phyloP scores from a whole-genome alignment of 495 filamentous ascomycete genomes.

The Penicillium antarcticum region DNA sequence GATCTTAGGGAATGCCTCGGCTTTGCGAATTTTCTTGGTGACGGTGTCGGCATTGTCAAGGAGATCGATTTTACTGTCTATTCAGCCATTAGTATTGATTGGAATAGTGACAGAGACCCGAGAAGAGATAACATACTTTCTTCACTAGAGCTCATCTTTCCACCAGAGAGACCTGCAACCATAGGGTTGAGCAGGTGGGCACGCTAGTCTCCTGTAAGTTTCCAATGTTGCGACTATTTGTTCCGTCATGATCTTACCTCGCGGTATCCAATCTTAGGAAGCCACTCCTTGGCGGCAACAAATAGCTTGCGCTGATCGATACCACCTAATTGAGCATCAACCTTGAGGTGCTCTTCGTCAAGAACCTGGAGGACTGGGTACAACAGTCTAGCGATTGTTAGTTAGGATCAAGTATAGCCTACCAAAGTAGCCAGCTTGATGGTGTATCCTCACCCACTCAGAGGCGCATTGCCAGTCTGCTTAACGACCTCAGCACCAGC shows the following conservation, averaged over 20 bases:
- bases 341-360: conserved; percentile 85
- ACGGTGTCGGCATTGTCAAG: conserved; percentile 67
- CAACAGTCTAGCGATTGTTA: conserved; percentile 45
- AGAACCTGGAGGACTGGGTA: conserved; percentile 80
- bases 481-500: conserved; percentile 76
- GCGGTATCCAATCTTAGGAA: conserved; percentile 43
- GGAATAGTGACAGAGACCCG: neutral
- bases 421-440: no score
- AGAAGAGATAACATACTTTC: conserved; percentile 9
- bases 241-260: conserved; percentile 29
- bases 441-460: conserved; percentile 50
- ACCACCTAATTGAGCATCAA: conserved; percentile 70
- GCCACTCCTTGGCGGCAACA: conserved; percentile 61
- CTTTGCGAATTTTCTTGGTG: conserved; percentile 72
- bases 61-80: conserved; percentile 70
- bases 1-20: conserved; percentile 63
- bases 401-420: no score
- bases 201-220: conserved; percentile 32
- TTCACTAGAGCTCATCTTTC: conserved; percentile 64
- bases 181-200: conserved; percentile 86
- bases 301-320: conserved; percentile 94
- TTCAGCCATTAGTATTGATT: conserved; percentile 8
- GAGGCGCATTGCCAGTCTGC: conserved; percentile 69
- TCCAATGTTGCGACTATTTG: no score
- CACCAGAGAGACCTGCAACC: conserved; percentile 75